Evolutionary conservation across 495 filamentous ascomycete species (phyloP), one percentile per base, ranked within the genome.

Genomic region (Annulohypoxylon bovei): DNA sequence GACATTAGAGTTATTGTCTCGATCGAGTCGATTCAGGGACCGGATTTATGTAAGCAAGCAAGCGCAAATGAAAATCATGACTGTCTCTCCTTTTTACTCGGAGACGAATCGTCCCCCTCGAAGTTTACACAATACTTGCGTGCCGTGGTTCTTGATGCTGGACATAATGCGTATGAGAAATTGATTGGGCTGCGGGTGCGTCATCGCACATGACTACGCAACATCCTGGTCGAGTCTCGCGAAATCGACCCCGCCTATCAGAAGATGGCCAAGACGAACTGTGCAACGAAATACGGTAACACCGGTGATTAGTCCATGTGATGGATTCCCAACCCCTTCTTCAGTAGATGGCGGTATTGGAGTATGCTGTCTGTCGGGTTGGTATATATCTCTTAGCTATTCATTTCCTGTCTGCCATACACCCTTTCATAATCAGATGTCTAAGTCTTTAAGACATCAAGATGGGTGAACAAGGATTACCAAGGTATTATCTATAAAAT

Each of bases 251-350:
- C 54, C 47, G 25, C 55, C 54, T 60, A 66, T 66, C 54, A 68
- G 27, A 44, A 25, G 27, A 37, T 18, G 14, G 65, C 65, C 65
- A 62, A 62, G 65, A 55, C 49, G 57, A 56, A 25, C 16, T 27
- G 20, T 27, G 44, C 53, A 54, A 59, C 53, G 22, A 69, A 63
- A 59, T 22, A 54, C 33, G 63, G 67, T 69, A 64, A 59, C 52
- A 63, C 63, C 40, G 50, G 50, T 54, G 59, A 64, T 27, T 58
- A 47, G 60, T 53, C 46, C 67, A 59, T 58, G 53, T 69, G 67
- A 69, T 57, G 27, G 14, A 14, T 27, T 33, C 35, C 66, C 66
- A 62, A 49, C 66, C 66, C 27, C 56, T 64, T 64, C 56, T 37
- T 55, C 28, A 39, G n/a, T 47, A 20, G n/a, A 52, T 6, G 33